Base-by-base conservation (phyloP, 2,329 filamentous ascomycete genomes). In the Nemania abortiva region DNA sequence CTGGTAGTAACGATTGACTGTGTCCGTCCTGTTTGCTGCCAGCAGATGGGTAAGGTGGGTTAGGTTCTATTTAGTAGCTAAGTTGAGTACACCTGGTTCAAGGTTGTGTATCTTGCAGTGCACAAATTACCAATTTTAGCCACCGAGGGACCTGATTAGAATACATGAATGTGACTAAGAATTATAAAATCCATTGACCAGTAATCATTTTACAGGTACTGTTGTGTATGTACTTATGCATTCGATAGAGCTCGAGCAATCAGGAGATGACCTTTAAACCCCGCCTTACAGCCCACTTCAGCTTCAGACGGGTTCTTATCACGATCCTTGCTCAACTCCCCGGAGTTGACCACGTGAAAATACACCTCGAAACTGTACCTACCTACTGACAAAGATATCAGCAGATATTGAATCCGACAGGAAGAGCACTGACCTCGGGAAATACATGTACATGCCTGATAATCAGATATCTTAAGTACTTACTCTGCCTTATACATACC, bases 271-370 rank as follows among this genome's bases (percentile, higher is more conserved):
- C 24, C 24, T 52, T 52, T 2, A 37, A 49, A 63, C 53, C 53
- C 53, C 53, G 53, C 61, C n/a, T 53, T 7, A 29, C 49, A 10
- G 22, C 42, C 45, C 29, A 22, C 27, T 20, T 50, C 13, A 37
- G 37, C 39, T 47, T 37, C 22, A 29, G 29, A 22, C 9, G 11
- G 24, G 49, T 39, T 20, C 49, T 66, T 66, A 66, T 61, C 27
- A 49, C 15, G 4, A 55, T 9, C 39, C 49, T 61, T 53, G 13
- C 11, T 15, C 1, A 34, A 18, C 24, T 34, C n/a, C 7, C 20
- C 13, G 3, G 42, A 29, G 11, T 52, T 29, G 24, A 52, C 13
- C 49, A 52, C 13, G 49, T 29, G 42, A 47, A 47, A 18, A n/a
- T 45, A 45, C 13, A 45, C 13, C 39, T 39, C 9, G 2, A 6